phyloP scores from a whole-genome alignment of 495 filamentous ascomycete species.

The Aspergillus sclerotioniger region DNA sequence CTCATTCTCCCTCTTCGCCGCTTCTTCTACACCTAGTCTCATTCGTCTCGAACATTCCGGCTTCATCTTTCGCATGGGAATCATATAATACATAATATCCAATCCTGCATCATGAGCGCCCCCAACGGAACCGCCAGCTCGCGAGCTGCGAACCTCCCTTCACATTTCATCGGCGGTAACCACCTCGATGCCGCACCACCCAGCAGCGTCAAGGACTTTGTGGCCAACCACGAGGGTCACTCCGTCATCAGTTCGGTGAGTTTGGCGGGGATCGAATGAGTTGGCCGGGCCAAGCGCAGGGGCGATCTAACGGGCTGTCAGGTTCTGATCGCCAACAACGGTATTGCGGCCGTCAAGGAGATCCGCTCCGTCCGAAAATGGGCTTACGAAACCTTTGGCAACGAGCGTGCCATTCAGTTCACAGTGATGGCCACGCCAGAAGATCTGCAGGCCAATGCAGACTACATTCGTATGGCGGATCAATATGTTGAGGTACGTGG shows the following conservation, averaged over 20 bases:
- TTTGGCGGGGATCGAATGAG: not conserved
- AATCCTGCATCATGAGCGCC: constrained; percentile 36
- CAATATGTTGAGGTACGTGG: constrained; percentile 88
- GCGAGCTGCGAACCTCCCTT: constrained; percentile 70
- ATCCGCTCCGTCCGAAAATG: constrained; percentile 99
- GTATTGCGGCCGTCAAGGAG: constrained; percentile 98
- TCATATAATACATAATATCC: constrained; percentile 25
- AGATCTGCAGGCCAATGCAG: constrained; percentile 94
- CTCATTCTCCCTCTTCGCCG: not conserved
- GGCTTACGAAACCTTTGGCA: constrained; percentile 99
- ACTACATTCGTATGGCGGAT: constrained; percentile 99
- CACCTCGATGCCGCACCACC: constrained; percentile 73
- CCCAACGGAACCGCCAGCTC: constrained; percentile 49
- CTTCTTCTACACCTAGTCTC: not conserved
- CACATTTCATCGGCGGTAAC: constrained; percentile 97
- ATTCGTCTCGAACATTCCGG: constrained; percentile 7
- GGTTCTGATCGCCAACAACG: constrained; percentile 99
- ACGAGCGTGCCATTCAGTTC: constrained; percentile 97
- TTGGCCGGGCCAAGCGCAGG: not conserved
- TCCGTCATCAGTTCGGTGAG: constrained; percentile 96
- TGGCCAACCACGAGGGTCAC: constrained; percentile 83
- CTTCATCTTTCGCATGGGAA: constrained; percentile 25
- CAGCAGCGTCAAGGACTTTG: constrained; percentile 90
- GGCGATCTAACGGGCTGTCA: constrained; percentile 30
- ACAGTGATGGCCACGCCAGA: constrained; percentile 99